Percentiles rank a stretch among this genome's conserved stretches.
These are phyloP conservation scores for Gilbertella persicaria DNA, from an alignment of 371 early-diverging fungal genomes.

Conservation along the genomic window DNA sequence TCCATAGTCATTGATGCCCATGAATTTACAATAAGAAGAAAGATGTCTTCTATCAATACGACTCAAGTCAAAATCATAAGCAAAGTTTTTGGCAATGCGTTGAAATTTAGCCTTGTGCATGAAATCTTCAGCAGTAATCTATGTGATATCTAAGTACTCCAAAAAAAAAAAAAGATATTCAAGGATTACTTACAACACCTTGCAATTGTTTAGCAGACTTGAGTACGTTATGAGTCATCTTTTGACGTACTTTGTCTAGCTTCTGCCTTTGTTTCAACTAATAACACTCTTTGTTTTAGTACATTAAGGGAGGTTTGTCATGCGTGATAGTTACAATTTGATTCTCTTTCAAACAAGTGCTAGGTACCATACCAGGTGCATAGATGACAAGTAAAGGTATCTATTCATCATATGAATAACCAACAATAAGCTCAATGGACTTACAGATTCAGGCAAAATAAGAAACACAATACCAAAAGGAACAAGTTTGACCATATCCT, in stretches of 20 bases:
- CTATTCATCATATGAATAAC: constrained; percentile 13
- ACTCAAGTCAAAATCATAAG: constrained; percentile 50
- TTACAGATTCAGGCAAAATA: constrained; percentile 62
- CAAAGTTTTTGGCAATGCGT: constrained; percentile 48
- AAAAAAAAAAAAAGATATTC: too few relatives aligned
- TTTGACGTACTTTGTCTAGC: constrained; percentile 54
- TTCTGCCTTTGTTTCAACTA: constrained; percentile 62
- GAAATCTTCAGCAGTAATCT: constrained; percentile 58
- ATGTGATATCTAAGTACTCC: too few relatives aligned
- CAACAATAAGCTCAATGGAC: constrained; percentile 2
- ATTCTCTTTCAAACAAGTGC: constrained; percentile 58
- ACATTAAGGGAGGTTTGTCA: neutral
- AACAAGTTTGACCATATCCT: constrained; percentile 58
- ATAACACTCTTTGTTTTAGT: neutral
- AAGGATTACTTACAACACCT: constrained; percentile 29
- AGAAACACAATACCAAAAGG: constrained; percentile 61
- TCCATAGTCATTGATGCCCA: constrained; percentile 59
- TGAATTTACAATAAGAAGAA: constrained; percentile 61
- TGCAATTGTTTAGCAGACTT: constrained; percentile 33
- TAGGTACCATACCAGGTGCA: constrained; percentile 62
- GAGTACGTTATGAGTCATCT: constrained; percentile 52
- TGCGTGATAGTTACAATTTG: constrained; percentile 72
- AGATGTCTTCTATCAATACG: constrained; percentile 56
- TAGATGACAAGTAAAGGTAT: constrained; percentile 65
- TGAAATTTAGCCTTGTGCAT: constrained; percentile 46